Evolutionary conservation across 179 eudicot genomes (phyloP), one percentile per base, ranked within the genome.

Genomic region (Gypsophila paniculata): DNA sequence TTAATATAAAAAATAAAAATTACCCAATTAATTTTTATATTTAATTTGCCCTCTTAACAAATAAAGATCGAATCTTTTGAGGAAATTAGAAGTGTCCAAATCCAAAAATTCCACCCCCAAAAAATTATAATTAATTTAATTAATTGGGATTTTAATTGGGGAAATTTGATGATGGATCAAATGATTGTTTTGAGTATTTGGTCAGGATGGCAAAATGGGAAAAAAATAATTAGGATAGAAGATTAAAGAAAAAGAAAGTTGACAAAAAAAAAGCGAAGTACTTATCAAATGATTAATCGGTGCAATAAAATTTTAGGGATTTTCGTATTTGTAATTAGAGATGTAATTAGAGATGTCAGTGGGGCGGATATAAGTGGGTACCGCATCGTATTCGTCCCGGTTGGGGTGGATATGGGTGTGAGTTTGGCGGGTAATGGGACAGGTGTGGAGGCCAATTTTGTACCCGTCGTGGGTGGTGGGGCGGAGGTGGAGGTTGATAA

Each of bases 141-240:
- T 58, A 10, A 23, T 23, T 58, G 62, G 32, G 8, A 21, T 14
- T 6, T 22, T 4, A 46, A 12, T 12, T 2, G 15, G 52, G 9
- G 12, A 19, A 18, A 32, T 22, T 60, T 19, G 76, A 52, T 72
- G 73, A 63, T 77, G 80, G 73, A 77, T 60, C 76, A 72, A 63
- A 72, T 72, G 29, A 77, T 72, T 65, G 53, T 0, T 25, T 2
- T 2, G 18, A 55, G 25, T 19, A 55, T n/a, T 55, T 10, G 61
- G 61, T 54, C 18, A 46, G 52, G 59, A 54, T 9, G 59, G 76
- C 61, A 39, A 65, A 48, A 62, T 21, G 52, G 32, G 55, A 38
- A 6, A 15, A 34, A 0, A 58, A 58, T 68, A 67, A 58, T 67
- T 23, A n/a, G 53, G 22, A 49, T 17, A 59, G 13, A 23, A 12